Evolutionary conservation across 1,284 basidiomycete species (phyloP), one percentile per base, ranked within the genome.

Genomic region (Fistulina hepatica): DNA sequence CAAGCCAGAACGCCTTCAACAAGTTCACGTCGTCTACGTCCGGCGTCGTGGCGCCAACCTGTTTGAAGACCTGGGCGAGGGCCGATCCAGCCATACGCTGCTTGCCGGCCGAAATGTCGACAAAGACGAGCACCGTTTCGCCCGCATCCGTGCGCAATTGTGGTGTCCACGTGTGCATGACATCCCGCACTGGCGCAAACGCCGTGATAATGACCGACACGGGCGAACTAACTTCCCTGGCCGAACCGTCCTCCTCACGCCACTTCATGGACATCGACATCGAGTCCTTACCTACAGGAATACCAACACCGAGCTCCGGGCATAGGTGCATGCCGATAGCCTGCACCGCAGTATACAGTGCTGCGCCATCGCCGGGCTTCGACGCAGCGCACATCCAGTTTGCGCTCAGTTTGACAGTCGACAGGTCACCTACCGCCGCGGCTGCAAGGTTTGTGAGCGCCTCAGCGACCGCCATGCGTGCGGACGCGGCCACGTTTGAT

Each of bases 221-320:
- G 3, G 94, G 95, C 4, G 94, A 73, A 30, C 79, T 93, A 42
- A 98, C 88, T 52, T 92, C 81, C 43, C 78, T 80, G 52, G 76
- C 65, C 28, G 10, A 13, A 13, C 13, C 13, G 46, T 79, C 73
- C 20, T 81, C 60, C 37, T 56, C 70, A 5, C 9, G 15, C 94
- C 94, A 99, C 50, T 81, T 84, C 94, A 97, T 98, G 44, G 86
- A 84, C 94, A 98, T 99, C 22, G 89, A 93, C 95, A 99, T 97
- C 3, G 92, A 97, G 60, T 99, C 94, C 63, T 99, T 99, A 21
- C 95, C 94, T 23, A 98, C 94, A 0, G 94, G 95, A 36, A 99
- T 91, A 17, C 91, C 85, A 16, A 98, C 67, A 9, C 94, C 93
- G 10, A 99, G 73, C 16, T 76, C 77, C n/a, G 94, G 93, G 58